Evolutionary conservation across 805 yeast species (phyloP).

Genomic region (Metahyphopichia silvanorum): DNA sequence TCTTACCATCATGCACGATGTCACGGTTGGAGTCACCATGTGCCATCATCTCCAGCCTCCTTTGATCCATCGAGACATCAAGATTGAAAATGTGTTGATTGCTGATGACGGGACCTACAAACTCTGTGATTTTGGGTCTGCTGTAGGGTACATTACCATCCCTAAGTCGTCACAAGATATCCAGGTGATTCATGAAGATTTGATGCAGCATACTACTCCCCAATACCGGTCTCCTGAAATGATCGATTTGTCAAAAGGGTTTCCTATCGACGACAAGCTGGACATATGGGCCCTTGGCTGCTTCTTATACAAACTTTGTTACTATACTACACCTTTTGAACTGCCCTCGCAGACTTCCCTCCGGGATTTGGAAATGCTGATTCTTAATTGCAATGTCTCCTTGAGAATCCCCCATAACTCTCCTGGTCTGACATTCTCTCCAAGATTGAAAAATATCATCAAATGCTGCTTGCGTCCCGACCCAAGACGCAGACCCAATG

Average conservation of each 20-base stretch:
- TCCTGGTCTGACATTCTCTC: constrained; percentile 48
- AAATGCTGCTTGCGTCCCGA: constrained; percentile 58
- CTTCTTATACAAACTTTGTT: constrained; percentile 84
- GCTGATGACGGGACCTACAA: constrained; percentile 69
- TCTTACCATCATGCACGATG: constrained; percentile 62
- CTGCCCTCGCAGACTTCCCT: constrained; percentile 33
- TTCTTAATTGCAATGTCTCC: constrained; percentile 52
- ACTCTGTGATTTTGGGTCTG: constrained; percentile 92
- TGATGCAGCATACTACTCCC: constrained; percentile 88
- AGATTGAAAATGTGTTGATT: constrained; percentile 90
- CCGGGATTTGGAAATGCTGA: constrained; percentile 53
- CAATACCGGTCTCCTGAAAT: constrained; percentile 96
- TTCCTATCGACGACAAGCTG: constrained; percentile 85
- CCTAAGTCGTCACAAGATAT: constrained; percentile 75
- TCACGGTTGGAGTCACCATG: constrained; percentile 70
- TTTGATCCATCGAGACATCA: constrained; percentile 75
- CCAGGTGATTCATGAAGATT: constrained; percentile 75
- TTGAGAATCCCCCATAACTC: constrained; percentile 46
- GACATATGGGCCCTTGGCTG: constrained; percentile 98
- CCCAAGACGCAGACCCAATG: constrained; percentile 72
- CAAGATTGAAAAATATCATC: constrained; percentile 62
- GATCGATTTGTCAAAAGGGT: constrained; percentile 81
- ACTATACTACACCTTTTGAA: constrained; percentile 86
- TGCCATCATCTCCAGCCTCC: constrained; percentile 75
- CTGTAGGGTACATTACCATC: constrained; percentile 57